phyloP scores from a whole-genome alignment of 2,329 filamentous ascomycete genomes.

The Cordyceps farinosa region DNA sequence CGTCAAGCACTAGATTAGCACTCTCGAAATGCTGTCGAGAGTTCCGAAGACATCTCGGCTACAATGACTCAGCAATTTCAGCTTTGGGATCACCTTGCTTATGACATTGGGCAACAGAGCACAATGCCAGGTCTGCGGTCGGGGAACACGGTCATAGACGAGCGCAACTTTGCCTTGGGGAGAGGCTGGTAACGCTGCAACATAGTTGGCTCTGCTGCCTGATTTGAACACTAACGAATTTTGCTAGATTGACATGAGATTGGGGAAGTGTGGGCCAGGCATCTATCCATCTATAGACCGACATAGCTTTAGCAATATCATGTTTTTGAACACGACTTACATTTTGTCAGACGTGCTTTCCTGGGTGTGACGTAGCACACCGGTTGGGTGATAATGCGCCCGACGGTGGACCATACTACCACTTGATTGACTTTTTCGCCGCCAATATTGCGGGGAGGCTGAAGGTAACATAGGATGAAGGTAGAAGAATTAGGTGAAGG shows the following conservation, averaged over 20 bases:
- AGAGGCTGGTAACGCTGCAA: conserved; percentile 6
- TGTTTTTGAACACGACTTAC: conserved; percentile 13
- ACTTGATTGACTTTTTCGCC: not conserved
- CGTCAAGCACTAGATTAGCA: not conserved
- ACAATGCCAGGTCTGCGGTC: conserved; percentile 33
- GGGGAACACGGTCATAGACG: conserved; percentile 39
- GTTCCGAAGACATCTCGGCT: conserved; percentile 4
- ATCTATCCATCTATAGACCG: conserved; percentile 16
- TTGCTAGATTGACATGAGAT: conserved; percentile 15
- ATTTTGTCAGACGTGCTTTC: not conserved
- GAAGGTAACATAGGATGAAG: too few species aligned
- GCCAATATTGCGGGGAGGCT: too few species aligned
- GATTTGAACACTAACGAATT: conserved; percentile 16
- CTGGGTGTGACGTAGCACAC: not conserved
- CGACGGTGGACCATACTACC: not conserved
- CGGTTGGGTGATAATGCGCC: not conserved
- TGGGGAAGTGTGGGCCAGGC: conserved; percentile 12
- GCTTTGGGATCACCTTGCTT: conserved; percentile 36
- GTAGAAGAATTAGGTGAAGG: too few species aligned
- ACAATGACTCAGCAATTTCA: conserved; percentile 31
- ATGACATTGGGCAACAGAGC: conserved; percentile 36
- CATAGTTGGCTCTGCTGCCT: not conserved
- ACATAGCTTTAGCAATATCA: conserved; percentile 18
- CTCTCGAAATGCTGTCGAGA: not conserved
- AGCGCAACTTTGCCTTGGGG: conserved; percentile 32